These are phyloP conservation scores for Quercus wislizeni DNA, from an alignment of 306 rosid genomes.

Conservation along the genomic window DNA sequence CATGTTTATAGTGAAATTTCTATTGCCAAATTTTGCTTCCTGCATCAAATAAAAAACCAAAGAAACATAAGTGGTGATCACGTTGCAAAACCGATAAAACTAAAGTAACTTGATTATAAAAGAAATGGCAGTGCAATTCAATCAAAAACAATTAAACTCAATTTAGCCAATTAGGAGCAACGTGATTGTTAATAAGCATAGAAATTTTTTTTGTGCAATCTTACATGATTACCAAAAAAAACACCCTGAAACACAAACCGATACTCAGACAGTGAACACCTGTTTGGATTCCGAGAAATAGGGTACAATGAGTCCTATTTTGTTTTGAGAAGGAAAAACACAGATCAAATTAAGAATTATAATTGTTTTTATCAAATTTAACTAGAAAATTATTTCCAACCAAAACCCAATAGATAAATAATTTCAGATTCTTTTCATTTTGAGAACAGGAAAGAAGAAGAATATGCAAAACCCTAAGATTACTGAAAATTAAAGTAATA, in stretches of 20 bases:
- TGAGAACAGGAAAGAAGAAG: background rate
- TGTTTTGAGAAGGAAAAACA: background rate
- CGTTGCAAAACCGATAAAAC: background rate
- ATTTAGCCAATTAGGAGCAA: background rate
- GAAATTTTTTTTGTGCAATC: background rate
- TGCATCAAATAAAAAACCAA: constrained; percentile 18
- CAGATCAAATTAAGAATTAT: background rate
- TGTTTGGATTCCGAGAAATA: background rate
- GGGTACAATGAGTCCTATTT: background rate
- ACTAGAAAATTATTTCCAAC: background rate
- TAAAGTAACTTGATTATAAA: background rate
- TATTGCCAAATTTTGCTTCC: constrained; percentile 28
- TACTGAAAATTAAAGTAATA: background rate
- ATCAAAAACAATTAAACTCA: background rate
- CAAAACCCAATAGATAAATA: background rate
- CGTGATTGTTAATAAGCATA: background rate
- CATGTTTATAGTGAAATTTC: constrained; percentile 30
- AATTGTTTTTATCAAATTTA: background rate
- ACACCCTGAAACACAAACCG: background rate
- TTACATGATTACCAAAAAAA: background rate
- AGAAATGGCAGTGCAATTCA: background rate
- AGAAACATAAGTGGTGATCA: background rate
- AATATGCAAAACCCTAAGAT: background rate
- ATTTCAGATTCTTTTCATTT: background rate
- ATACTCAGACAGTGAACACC: background rate